Base-by-base conservation (phyloP, 2,329 filamentous ascomycete genomes). In the Alternaria longipes region DNA sequence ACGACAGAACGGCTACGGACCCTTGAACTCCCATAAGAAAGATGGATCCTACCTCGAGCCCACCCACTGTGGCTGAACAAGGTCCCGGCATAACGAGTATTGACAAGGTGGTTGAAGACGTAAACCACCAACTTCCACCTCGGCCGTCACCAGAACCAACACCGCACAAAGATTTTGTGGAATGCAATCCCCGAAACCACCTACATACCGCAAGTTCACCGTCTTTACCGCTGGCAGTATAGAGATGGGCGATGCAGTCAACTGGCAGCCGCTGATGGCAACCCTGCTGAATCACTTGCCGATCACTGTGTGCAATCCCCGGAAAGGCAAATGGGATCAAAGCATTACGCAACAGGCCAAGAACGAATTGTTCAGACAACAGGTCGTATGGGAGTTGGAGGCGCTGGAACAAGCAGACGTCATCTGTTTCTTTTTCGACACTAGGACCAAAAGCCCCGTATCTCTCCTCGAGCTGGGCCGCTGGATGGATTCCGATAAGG, bases 381-480 rank as follows among this genome's bases (percentile, higher is more conserved):
- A 91, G 71, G 82, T 87, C 0, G 75, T 82, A 30, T 90, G 89
- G 88, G 89, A 91, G 78, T 79, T 90, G 2, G 79, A 83, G 14
- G 86, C 82, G 74, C 84, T 87, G 63, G 83, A 86, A 14, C 62
- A 64, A 1, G 85, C 85, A 0, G 81, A 84, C 65, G 68, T 90
- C 6, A 77, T 90, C 7, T 84, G 85, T 24, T 79, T 90, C 55
- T 87, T 85, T 71, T 87, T 90, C 57, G 82, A 86, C 46, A 78
- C 81, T 1, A 75, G 64, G 3, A 87, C 85, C 0, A 77, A 80
- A 47, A 86, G 86, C 8, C 85, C 86, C 1, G 81, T 90, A 24
- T 87, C 84, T 36, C 74, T 90, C 68, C 74, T 90, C 45, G 88
- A 90, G 76, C 74, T 90, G n/a, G 88, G 88, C 0, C 75, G 90